Conservation (phyloP, 2,329 filamentous ascomycete species). For the Pseudohalonectria lignicola region DNA sequence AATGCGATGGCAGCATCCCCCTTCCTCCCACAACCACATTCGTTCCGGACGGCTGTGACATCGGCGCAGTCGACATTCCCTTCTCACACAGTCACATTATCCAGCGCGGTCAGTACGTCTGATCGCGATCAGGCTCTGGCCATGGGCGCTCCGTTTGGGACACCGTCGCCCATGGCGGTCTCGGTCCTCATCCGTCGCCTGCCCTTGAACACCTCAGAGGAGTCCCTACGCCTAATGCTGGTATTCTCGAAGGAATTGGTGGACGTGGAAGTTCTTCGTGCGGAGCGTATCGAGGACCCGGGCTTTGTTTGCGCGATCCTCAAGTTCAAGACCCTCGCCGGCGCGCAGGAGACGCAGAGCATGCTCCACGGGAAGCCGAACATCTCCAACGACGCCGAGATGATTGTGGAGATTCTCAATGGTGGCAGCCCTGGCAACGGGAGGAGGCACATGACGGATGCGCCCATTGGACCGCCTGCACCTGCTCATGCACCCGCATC, state of each 20-base stretch:
- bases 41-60: conserved; percentile 21
- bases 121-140: conserved; percentile 31
- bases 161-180: conserved; percentile 21
- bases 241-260: conserved; percentile 46
- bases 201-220: conserved; percentile 40
- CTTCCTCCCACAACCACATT: conserved; percentile 27
- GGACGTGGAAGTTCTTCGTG: conserved; percentile 37
- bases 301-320: conserved; percentile 41
- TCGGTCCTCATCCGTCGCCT: conserved; percentile 42
- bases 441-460: conserved; percentile 44
- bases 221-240: conserved; percentile 44
- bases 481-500: conserved; percentile 21
- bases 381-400: conserved; percentile 35
- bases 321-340: conserved; percentile 38
- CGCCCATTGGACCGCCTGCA: no score
- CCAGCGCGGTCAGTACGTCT: conserved; percentile 18
- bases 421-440: conserved; percentile 21
- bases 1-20: conserved; percentile 32
- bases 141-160: conserved; percentile 26
- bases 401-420: conserved; percentile 50
- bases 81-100: not conserved
- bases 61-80: conserved; percentile 18
- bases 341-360: conserved; percentile 43
- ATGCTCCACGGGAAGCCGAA: conserved; percentile 46
- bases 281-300: conserved; percentile 36